Base-by-base conservation (phyloP, 2,329 filamentous ascomycete genomes). In the Periglandula ipomoeae region DNA sequence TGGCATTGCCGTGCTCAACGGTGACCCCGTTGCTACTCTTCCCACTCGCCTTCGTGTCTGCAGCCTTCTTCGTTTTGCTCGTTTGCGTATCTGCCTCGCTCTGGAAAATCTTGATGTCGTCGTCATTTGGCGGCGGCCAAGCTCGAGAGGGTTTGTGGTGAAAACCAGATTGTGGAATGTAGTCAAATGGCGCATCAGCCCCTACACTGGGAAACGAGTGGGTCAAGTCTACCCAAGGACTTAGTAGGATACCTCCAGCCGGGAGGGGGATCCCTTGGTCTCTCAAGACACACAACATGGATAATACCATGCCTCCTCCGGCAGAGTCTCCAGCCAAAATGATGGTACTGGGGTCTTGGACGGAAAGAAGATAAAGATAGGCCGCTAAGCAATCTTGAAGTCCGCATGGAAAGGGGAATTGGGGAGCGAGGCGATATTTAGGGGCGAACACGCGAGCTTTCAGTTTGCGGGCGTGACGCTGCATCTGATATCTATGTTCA, bases 401-500 rank as follows among this genome's bases (percentile, higher is more conserved):
- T 24, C 87, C 89, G 60, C 93, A 97, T 0, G 93, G 93, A 55
- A 98, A 98, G 0, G 93, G 93, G 52, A 91, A 98, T 63, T 97
- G 90, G 2, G 91, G 93, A 5, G 93, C 81, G 26, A 98, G 75
- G 37, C 93, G 81, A 65, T 97, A 98, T 52, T 82, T 75, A 5
- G 91, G 86, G 22, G 91, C 89, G 64, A 97, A 82, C 7, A 96
- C 85, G 48, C 89, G 78, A 17, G 89, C 91, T 66, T 93, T 89
- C 52, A 98, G 75, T 69, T 97, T 97, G 47, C 93, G 79, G 24
- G 93, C 93, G 74, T 97, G 90, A 44, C 91, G 79, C 67, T 98
- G 93, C 75, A 98, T 82, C 73, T 97, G 91, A 68, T 97, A 97
- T n/a, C 93, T 83, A 70, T 97, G 93, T 65, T 95, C 90, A 61